Percentiles rank a stretch among this genome's conserved stretches.
Conservation (phyloP, 2,329 filamentous ascomycete species). For the Colletotrichum magnum region DNA sequence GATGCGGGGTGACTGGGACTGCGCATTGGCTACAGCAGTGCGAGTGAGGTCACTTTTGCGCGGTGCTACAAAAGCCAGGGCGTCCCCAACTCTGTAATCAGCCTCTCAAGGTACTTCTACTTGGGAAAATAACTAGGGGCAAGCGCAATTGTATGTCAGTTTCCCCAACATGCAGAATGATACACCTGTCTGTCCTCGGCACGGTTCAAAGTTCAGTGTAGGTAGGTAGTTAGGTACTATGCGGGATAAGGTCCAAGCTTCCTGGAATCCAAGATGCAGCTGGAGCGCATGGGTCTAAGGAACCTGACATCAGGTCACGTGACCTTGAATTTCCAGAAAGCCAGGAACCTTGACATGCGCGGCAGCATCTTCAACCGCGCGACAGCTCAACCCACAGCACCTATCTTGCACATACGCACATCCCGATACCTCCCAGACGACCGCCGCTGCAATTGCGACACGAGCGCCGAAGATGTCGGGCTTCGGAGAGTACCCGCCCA, state of each 20-base stretch:
- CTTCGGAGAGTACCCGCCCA: slow-evolving; percentile 75
- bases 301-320: slow-evolving; percentile 41
- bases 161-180: no score
- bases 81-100: no score
- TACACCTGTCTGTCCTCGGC: no score
- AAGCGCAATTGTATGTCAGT: no score
- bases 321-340: slow-evolving; percentile 22
- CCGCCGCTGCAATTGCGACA: background rate
- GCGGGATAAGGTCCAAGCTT: no score
- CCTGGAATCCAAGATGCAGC: background rate
- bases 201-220: no score
- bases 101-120: no score
- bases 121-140: no score
- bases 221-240: no score
- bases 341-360: slow-evolving; percentile 26
- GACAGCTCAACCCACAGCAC: slow-evolving; percentile 32
- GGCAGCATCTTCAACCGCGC: slow-evolving; percentile 12
- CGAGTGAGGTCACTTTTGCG: slow-evolving; percentile 41
- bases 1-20: background rate
- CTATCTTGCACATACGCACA: background rate
- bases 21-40: background rate
- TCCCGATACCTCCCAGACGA: no score
- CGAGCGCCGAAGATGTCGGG: slow-evolving; percentile 65
- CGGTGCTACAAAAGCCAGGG: background rate
- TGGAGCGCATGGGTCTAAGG: background rate